phyloP scores from a whole-genome alignment of 306 rosid species.

The Pterocarpus macrocarpus region DNA sequence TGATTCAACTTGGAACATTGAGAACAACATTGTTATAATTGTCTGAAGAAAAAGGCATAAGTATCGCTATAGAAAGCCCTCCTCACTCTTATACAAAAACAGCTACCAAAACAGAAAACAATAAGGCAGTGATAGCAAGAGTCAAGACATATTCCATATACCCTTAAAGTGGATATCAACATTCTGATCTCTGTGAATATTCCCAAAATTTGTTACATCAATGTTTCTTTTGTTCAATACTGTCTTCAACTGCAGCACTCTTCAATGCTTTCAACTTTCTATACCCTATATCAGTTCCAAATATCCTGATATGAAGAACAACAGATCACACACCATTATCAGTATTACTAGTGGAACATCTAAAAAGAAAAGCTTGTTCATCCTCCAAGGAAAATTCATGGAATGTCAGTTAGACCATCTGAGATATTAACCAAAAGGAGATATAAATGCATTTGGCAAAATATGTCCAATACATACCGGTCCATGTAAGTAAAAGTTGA shows the following conservation, averaged over 20 bases:
- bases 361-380: neutral
- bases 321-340: neutral
- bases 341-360: conserved; percentile 5
- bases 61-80: conserved; percentile 38
- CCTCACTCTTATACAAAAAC: conserved; percentile 36
- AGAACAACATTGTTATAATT: neutral
- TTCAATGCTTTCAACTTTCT: conserved; percentile 76
- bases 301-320: conserved; percentile 59
- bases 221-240: conserved; percentile 51
- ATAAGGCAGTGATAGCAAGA: conserved; percentile 13
- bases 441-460: conserved; percentile 9
- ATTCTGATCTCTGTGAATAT: conserved; percentile 36
- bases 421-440: no score
- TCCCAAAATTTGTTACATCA: neutral
- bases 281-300: conserved; percentile 89
- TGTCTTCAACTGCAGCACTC: conserved; percentile 54
- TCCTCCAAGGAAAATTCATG: conserved; percentile 1
- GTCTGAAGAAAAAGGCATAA: conserved; percentile 21
- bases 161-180: conserved; percentile 38
- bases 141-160: conserved; percentile 38
- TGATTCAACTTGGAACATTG: neutral
- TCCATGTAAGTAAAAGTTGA: conserved; percentile 97
- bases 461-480: conserved; percentile 57
- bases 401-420: no score
- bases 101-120: conserved; percentile 25